A percentile compares a stretch with the other conserved stretches of the same genome.
Evolutionary conservation across 1,284 basidiomycete species (phyloP).

Genomic region (Pulveroboletus sp.): DNA sequence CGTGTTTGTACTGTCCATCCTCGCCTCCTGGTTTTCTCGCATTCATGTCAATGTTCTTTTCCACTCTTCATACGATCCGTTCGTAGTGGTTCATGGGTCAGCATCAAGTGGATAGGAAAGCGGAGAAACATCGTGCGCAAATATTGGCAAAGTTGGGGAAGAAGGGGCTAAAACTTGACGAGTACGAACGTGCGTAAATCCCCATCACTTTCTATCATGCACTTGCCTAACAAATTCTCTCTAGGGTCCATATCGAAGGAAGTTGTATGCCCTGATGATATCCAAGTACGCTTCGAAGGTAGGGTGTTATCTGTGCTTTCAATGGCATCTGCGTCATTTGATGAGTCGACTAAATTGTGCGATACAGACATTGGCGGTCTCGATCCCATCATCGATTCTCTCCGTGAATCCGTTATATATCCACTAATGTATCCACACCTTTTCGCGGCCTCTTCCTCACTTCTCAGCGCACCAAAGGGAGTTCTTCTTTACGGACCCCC

Average conservation of each 20-base stretch:
- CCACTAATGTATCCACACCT: constrained; percentile 92
- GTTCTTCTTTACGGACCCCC: constrained; percentile 90
- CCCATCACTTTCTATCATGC: background rate
- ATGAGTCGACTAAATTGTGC: constrained; percentile 4
- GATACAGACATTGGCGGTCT: constrained; percentile 90
- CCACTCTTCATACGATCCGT: background rate
- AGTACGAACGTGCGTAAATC: constrained; percentile 71
- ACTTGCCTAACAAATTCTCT: background rate
- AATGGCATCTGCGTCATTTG: too few species aligned
- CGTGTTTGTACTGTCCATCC: constrained; percentile 37
- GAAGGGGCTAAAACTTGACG: constrained; percentile 67
- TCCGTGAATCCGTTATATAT: constrained; percentile 96
- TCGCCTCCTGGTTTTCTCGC: background rate
- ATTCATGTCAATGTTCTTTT: background rate
- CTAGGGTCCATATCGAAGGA: constrained; percentile 82
- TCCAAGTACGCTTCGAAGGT: constrained; percentile 73
- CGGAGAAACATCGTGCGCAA: constrained; percentile 70
- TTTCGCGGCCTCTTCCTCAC: constrained; percentile 74
- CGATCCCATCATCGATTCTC: constrained; percentile 86
- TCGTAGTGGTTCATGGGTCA: constrained; percentile 50
- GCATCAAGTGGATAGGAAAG: constrained; percentile 58
- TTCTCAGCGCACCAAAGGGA: constrained; percentile 75
- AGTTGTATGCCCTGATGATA: constrained; percentile 85
- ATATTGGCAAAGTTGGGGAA: constrained; percentile 76
- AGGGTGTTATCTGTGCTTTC: constrained; percentile 18